These are phyloP conservation scores for Cercophora samala DNA, from an alignment of 495 filamentous ascomycete species.

Conservation along the genomic window DNA sequence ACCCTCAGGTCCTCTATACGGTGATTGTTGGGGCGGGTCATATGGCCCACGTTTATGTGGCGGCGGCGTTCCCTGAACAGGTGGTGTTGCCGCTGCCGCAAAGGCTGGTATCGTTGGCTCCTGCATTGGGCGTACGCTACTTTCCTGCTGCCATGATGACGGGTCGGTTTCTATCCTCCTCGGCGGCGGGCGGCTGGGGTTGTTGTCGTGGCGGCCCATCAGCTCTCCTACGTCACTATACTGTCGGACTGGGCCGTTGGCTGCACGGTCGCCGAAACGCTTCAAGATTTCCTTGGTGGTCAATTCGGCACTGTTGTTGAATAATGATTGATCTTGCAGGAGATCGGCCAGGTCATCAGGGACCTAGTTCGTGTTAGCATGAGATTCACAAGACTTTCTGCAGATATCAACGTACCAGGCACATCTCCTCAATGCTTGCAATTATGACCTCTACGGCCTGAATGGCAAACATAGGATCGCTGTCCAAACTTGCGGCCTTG, in stretches of 20 bases:
- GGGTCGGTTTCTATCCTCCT: constrained; percentile 74
- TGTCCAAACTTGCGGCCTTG: constrained; percentile 63
- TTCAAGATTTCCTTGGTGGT: constrained; percentile 97
- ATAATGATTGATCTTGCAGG: constrained; percentile 75
- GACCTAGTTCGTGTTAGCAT: constrained; percentile 54
- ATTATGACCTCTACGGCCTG: constrained; percentile 88
- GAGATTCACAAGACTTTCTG: not conserved
- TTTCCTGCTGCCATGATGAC: constrained; percentile 74
- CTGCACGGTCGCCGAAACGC: constrained; percentile 73
- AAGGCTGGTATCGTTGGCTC: constrained; percentile 47
- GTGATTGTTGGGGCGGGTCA: constrained; percentile 26
- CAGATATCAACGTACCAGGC: constrained; percentile 64
- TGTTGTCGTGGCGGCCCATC: constrained; percentile 44
- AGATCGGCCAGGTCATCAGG: constrained; percentile 87
- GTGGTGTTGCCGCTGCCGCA: not conserved
- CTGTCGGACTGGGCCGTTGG: constrained; percentile 52
- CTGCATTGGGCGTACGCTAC: constrained; percentile 73
- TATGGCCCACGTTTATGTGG: constrained; percentile 43
- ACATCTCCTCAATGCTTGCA: constrained; percentile 91
- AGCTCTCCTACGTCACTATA: constrained; percentile 58
- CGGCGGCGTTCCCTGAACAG: constrained; percentile 37
- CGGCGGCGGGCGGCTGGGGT: constrained; percentile 45
- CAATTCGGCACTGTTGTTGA: constrained; percentile 76
- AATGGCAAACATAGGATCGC: constrained; percentile 84
- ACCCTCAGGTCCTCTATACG: constrained; percentile 22